Evolutionary conservation across 495 filamentous ascomycete genomes (phyloP).

Genomic region (Annulohypoxylon stygium): DNA sequence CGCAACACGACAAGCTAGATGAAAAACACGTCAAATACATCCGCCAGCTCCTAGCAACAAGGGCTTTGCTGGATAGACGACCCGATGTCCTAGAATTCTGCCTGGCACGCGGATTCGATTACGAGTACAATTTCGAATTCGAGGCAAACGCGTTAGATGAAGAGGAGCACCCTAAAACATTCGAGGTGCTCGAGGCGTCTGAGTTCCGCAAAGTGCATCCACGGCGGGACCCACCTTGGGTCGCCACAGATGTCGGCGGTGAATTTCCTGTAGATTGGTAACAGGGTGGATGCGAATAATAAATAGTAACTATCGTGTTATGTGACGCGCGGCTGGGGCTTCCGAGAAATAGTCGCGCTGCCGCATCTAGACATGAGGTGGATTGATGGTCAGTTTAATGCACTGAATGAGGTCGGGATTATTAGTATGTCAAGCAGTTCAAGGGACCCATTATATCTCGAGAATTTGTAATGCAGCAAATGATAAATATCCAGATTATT

Average conservation of each 20-base stretch:
- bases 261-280: background rate
- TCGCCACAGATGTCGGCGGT: background rate
- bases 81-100: conserved; percentile 23
- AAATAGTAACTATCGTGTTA: background rate
- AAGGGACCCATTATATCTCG: background rate
- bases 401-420: background rate
- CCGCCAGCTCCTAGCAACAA: conserved; percentile 5
- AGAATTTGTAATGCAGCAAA: background rate
- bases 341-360: background rate
- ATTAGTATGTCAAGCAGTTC: background rate
- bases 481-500: background rate
- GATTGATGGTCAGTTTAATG: background rate
- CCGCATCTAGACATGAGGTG: background rate
- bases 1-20: conserved; percentile 10
- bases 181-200: conserved; percentile 2
- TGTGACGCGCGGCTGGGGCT: background rate
- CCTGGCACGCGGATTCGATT: conserved; percentile 12
- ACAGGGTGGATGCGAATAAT: background rate
- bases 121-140: conserved; percentile 14
- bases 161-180: conserved; percentile 6
- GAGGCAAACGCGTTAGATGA: conserved; percentile 6
- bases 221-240: background rate
- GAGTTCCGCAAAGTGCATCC: conserved; percentile 4
- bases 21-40: background rate
- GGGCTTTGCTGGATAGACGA: conserved; percentile 2